Evolutionary conservation across 2,329 filamentous ascomycete genomes (phyloP), one percentile per base, ranked within the genome.

Genomic region (Fusarium subtropicale): DNA sequence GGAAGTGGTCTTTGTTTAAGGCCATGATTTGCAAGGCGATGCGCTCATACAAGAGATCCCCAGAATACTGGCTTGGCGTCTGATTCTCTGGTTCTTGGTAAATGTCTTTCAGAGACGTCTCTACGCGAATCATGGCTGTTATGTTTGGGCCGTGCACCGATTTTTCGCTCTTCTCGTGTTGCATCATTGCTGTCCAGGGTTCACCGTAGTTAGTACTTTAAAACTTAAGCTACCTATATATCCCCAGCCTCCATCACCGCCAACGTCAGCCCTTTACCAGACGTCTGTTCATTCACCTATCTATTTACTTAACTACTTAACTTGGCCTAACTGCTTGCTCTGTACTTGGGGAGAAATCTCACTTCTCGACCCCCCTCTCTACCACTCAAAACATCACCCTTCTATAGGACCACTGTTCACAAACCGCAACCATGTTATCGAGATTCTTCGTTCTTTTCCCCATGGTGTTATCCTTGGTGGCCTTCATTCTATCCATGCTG

Each of bases 401-500:
- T 48, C 48, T 41, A 33, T 26, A 34, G 30, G n/a, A 67, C 31
- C 50, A 55, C 15, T 7, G 42, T 34, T 58, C 41, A 38, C 9
- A 50, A 22, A 41, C 24, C 5, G 33, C 31, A 57, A 33, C 44
- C 63, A 75, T 75, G 73, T 39, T 73, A 41, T 75, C 71, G 28
- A 72, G 75, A 59, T 74, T 79, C 38, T 60, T 76, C 39, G 72
- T 80, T 34, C 60, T 82, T 33, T 38, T 82, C 22, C 81, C 81
- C 50, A 59, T 82, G 66, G 69, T 77, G 28, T 69, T 81, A 39
- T 77, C 78, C 62, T 71, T 82, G 42, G 77, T 78, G 66, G 78
- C 76, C 36, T 79, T 82, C 60, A 74, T 83, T 38, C 76, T 83
- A 20, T 77, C 77, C 18, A 77, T 78, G 44, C 73, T 83, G n/a